Conservation (phyloP, 2,329 filamentous ascomycete genomes). For the Xylariaceae sp. region DNA sequence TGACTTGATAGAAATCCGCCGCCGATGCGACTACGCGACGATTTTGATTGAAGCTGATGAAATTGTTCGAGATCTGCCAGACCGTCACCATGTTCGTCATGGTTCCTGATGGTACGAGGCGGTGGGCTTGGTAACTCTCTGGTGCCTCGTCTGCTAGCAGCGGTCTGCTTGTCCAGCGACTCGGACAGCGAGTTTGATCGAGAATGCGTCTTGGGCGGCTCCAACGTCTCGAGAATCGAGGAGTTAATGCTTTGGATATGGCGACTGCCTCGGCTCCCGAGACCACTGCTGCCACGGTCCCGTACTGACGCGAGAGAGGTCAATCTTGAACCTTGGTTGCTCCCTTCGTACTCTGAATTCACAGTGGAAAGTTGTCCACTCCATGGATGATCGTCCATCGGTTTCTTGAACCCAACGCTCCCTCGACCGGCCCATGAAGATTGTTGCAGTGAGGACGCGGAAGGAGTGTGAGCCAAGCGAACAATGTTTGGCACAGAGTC, state of each 20-base stretch:
- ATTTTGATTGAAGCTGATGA: conserved; percentile 44
- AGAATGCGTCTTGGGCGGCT: conserved; percentile 30
- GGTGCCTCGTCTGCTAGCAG: conserved; percentile 41
- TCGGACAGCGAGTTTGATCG: conserved; percentile 42
- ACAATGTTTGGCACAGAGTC: conserved; percentile 43
- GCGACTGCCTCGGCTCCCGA: conserved; percentile 49
- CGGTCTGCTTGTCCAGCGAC: conserved; percentile 50
- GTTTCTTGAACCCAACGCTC: conserved; percentile 17
- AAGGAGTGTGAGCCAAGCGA: conserved; percentile 33
- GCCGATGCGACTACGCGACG: conserved; percentile 51
- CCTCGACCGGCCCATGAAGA: conserved; percentile 30
- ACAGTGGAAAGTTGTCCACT: conserved; percentile 64
- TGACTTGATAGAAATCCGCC: conserved; percentile 46
- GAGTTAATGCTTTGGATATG: conserved; percentile 59
- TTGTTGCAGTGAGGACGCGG: conserved; percentile 28
- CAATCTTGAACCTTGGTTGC: conserved; percentile 48
- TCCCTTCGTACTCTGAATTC: conserved; percentile 59
- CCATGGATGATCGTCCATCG: conserved; percentile 58
- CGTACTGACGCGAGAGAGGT: conserved; percentile 42
- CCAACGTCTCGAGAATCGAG: conserved; percentile 43
- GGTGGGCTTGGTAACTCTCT: conserved; percentile 35
- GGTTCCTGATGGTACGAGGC: conserved; percentile 51
- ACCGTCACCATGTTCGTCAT: conserved; percentile 64
- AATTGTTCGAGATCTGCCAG: conserved; percentile 58
- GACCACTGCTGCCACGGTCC: conserved; percentile 49